Evolutionary conservation across 208 protist genomes (phyloP), one percentile per base, ranked within the genome.

Genomic region (Wallacemonas collosoma): DNA sequence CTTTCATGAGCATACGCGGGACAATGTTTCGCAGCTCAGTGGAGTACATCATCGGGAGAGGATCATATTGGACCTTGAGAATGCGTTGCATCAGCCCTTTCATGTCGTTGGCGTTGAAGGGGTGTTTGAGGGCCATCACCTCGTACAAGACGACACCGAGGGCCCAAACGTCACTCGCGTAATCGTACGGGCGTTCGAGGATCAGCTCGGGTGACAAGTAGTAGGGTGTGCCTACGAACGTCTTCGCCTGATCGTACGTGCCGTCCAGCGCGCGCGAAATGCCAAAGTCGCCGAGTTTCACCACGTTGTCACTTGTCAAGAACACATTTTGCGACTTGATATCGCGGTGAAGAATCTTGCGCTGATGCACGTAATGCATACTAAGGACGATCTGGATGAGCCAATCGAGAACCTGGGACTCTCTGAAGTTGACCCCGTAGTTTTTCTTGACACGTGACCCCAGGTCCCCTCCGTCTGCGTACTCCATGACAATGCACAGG

Each of bases 211-310:
- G 96, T 0, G 91, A 97, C 1, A 98, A 80, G 73, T 98, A 98
- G 77, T 98, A 98, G 35, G 96, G 96, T 2, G 96, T 98, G 63
- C 96, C 96, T 1, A 98, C 95, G 74, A 98, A 96, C 4, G 96
- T 98, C 66, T 94, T 90, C 1, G 96, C 96, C 61, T 97, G 90
- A 73, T 98, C 96, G 74, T 95, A 97, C 15, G 89, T 94, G 68
- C 81, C 90, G 60, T 80, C 88, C 65, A 98, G 84, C 15, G 93
- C 93, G 9, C 91, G 80, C 1, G 94, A 83, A 65, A 98, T 98
- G n/a, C 96, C 96, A 87, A 98, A 98, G 80, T 98, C 96, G 26
- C 96, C 96, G 5, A 98, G 62, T 71, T 98, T 98, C 48, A 97
- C 79, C 17, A 97, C 69, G 48, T 89, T 87, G 60, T 95, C 83